Conservation (phyloP, 306 rosid species). For the Rosa lucieae region DNA sequence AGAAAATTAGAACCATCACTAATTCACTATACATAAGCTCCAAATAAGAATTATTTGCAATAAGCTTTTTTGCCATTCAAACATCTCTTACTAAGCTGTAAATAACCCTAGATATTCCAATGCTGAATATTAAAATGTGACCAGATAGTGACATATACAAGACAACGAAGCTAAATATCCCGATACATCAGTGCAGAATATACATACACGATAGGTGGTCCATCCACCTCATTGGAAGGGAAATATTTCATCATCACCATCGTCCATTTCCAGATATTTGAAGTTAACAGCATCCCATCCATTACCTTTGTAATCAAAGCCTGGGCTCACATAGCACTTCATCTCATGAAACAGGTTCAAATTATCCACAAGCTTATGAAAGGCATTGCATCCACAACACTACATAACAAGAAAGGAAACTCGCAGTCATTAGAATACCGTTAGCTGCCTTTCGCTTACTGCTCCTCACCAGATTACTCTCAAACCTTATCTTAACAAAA, state of each 20-base stretch:
- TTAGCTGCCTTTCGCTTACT: neutral
- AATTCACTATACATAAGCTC: slow-evolving; percentile 22
- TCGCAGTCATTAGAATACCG: neutral
- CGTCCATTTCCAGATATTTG: slow-evolving; percentile 58
- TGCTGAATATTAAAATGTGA: slow-evolving; percentile 14
- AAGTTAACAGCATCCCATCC: slow-evolving; percentile 71
- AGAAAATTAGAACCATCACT: neutral
- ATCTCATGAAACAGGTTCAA: slow-evolving; percentile 91
- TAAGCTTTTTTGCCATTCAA: slow-evolving; percentile 12
- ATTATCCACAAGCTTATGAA: slow-evolving; percentile 94
- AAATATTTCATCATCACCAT: slow-evolving; percentile 43
- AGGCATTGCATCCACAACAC: slow-evolving; percentile 95
- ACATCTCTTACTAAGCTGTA: neutral
- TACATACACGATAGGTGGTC: slow-evolving; percentile 32
- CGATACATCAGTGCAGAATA: slow-evolving; percentile 30
- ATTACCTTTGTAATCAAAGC: slow-evolving; percentile 67
- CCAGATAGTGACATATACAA: slow-evolving; percentile 35
- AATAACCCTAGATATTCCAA: slow-evolving; percentile 11
- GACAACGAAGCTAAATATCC: slow-evolving; percentile 31
- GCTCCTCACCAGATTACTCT: neutral
- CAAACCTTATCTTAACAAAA: neutral
- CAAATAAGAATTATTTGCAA: neutral
- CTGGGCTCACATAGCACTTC: slow-evolving; percentile 78
- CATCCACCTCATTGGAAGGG: slow-evolving; percentile 52
- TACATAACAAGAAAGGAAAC: slow-evolving; percentile 29